Conservation (phyloP, 75 land plant genomes). For the Cupressus sempervirens region DNA sequence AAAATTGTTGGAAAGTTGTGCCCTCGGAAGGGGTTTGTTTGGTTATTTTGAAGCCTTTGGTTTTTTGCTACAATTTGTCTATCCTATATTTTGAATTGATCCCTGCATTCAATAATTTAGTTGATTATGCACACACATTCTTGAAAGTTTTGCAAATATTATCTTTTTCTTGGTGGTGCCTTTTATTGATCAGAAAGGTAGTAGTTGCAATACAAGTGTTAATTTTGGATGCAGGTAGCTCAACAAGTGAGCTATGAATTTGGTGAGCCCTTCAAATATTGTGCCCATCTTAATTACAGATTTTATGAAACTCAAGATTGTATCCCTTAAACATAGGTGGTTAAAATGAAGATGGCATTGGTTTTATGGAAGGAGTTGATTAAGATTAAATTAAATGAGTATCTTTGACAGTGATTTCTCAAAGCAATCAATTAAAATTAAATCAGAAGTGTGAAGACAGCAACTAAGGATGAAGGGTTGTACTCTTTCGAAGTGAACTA, state of each 20-base stretch:
- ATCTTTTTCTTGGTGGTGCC: neutral
- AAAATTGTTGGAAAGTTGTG: neutral
- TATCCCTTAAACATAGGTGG: too few relatives aligned
- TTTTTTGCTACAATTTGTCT: neutral
- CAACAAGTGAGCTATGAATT: neutral
- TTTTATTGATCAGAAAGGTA: neutral
- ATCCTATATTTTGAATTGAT: neutral
- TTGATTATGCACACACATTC: neutral
- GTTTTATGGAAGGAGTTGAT: too few relatives aligned
- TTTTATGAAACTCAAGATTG: too few relatives aligned
- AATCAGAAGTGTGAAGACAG: too few relatives aligned
- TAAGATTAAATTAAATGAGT: too few relatives aligned
- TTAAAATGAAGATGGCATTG: too few relatives aligned
- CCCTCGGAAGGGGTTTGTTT: neutral
- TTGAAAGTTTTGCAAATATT: neutral
- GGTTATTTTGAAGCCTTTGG: neutral
- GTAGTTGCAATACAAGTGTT: neutral
- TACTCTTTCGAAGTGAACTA: too few relatives aligned
- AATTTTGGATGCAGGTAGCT: neutral
- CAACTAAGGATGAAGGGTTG: too few relatives aligned
- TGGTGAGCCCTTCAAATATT: neutral
- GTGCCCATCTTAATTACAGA: too few relatives aligned
- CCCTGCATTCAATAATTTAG: neutral
- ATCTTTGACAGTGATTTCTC: too few relatives aligned
- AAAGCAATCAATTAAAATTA: too few relatives aligned